A percentile compares a stretch with the other conserved stretches of the same genome.
phyloP scores from a whole-genome alignment of 495 filamentous ascomycete species.

The Penicillium lagena region DNA sequence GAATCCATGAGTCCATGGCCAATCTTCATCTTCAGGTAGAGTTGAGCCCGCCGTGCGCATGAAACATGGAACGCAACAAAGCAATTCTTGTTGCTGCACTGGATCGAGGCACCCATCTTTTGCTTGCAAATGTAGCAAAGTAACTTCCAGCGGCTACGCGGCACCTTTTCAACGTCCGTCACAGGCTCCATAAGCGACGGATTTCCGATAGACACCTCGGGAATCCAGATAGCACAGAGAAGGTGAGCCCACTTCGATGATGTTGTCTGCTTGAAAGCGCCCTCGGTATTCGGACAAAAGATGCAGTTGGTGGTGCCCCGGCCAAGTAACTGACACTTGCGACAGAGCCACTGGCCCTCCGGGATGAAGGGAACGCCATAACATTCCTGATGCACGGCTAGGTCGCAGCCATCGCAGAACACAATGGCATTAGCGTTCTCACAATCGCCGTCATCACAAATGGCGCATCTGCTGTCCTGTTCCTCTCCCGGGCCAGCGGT shows the following conservation, averaged over 20 bases:
- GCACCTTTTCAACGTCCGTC: slow-evolving; percentile 95
- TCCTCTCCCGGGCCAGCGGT: slow-evolving; percentile 76
- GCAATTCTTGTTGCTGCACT: slow-evolving; percentile 96
- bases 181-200: slow-evolving; percentile 97
- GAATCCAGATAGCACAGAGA: slow-evolving; percentile 97
- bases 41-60: slow-evolving; percentile 78
- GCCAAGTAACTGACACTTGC: slow-evolving; percentile 93
- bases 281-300: slow-evolving; percentile 95
- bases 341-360: slow-evolving; percentile 96
- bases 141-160: slow-evolving; percentile 86
- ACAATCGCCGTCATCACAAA: slow-evolving; percentile 97
- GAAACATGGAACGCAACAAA: slow-evolving; percentile 98
- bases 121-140: slow-evolving; percentile 96
- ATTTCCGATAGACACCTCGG: slow-evolving; percentile 93
- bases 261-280: slow-evolving; percentile 97
- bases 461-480: slow-evolving; percentile 94
- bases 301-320: slow-evolving; percentile 92
- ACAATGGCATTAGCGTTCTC: slow-evolving; percentile 99
- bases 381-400: slow-evolving; percentile 97
- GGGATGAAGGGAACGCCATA: slow-evolving; percentile 99
- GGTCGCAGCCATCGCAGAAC: slow-evolving; percentile 96
- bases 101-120: slow-evolving; percentile 95
- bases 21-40: slow-evolving; percentile 96
- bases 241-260: slow-evolving; percentile 94
- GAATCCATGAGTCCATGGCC: slow-evolving; percentile 83